Evolutionary conservation across 495 filamentous ascomycete genomes (phyloP).

Genomic region (Penicillium antarcticum): DNA sequence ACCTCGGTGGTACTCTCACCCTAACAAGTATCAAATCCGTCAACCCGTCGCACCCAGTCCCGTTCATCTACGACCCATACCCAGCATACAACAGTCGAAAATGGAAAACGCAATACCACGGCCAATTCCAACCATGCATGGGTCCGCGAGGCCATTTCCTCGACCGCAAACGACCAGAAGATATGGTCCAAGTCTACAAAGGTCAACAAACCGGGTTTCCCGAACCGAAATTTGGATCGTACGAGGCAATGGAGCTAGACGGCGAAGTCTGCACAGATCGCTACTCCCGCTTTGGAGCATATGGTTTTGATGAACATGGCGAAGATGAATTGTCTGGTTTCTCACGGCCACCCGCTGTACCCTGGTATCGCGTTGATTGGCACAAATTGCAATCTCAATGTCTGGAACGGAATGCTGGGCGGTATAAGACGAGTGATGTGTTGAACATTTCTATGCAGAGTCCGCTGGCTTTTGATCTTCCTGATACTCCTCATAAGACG

Average conservation of each 20-base stretch:
- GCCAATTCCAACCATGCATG: conserved; percentile 36
- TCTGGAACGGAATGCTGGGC: conserved; percentile 55
- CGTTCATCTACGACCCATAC: conserved; percentile 47
- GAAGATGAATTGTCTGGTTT: conserved; percentile 18
- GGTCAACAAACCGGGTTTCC: conserved; percentile 37
- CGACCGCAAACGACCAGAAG: conserved; percentile 40
- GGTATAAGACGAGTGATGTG: conserved; percentile 35
- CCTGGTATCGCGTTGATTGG: conserved; percentile 72
- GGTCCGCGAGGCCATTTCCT: conserved; percentile 46
- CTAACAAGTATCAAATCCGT: conserved; percentile 15
- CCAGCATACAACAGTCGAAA: conserved; percentile 45
- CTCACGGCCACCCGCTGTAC: conserved; percentile 26
- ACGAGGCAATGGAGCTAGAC: conserved; percentile 45
- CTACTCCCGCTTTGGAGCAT: conserved; percentile 49
- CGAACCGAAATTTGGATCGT: conserved; percentile 42
- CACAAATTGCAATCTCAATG: conserved; percentile 65
- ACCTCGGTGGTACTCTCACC: conserved; percentile 25
- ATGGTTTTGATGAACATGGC: conserved; percentile 43
- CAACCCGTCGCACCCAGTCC: conserved; percentile 14
- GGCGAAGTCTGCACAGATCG: conserved; percentile 51
- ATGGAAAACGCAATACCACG: conserved; percentile 43
- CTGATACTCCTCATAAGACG: conserved; percentile 5
- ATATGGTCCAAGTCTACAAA: conserved; percentile 45
- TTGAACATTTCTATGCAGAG: conserved; percentile 6
- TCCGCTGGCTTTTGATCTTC: conserved; percentile 18